A percentile compares a stretch with the other conserved stretches of the same genome.
These are phyloP conservation scores for Fusarium incarnatum DNA, from an alignment of 2,329 filamentous ascomycete species.

Conservation along the genomic window DNA sequence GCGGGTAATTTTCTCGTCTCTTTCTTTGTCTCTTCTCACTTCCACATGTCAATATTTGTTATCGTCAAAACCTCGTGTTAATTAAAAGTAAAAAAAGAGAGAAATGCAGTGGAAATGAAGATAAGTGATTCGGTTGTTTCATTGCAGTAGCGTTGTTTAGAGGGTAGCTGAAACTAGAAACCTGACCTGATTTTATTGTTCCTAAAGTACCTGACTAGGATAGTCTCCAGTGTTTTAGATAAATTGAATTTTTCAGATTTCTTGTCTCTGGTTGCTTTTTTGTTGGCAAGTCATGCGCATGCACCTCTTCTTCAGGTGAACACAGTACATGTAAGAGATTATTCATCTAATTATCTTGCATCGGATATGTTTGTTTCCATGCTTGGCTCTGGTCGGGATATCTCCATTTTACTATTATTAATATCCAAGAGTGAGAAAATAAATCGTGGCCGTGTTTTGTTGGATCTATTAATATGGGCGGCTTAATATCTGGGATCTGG, in stretches of 20 bases:
- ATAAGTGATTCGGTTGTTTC: conserved; percentile 26
- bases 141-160: conserved; percentile 32
- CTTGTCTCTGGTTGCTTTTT: conserved; percentile 8
- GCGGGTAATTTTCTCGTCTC: conserved; percentile 30
- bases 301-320: conserved; percentile 17
- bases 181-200: neutral
- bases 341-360: neutral
- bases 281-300: neutral
- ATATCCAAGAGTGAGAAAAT: neutral
- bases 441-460: conserved; percentile 23
- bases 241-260: conserved; percentile 3
- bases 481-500: conserved; percentile 17
- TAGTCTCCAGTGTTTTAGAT: conserved; percentile 18
- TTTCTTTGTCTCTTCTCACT: neutral
- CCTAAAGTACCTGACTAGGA: neutral
- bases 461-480: conserved; percentile 1
- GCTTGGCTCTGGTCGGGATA: neutral
- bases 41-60: neutral
- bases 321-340: conserved; percentile 5
- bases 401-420: neutral
- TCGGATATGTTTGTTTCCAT: conserved; percentile 14
- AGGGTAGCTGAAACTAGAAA: conserved; percentile 29
- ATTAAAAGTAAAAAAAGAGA: neutral
- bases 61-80: neutral
- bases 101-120: conserved; percentile 32